phyloP scores from a whole-genome alignment of 371 early-diverging fungal species.

The Fennellomyces sp. region DNA sequence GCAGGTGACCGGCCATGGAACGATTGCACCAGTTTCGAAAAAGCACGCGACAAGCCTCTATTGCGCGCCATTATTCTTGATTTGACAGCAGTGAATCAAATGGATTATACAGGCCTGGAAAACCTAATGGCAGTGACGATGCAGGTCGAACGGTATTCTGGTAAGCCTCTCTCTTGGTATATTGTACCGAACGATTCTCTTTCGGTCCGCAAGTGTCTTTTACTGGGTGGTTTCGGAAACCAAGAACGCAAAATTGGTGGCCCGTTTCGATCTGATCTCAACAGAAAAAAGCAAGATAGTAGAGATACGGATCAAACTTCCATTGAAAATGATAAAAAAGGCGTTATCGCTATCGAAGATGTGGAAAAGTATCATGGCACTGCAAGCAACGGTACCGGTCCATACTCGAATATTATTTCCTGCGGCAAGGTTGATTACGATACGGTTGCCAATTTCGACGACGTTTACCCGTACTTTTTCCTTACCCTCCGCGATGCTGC shows the following conservation, averaged over 20 bases:
- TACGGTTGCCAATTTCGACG: conserved; percentile 13
- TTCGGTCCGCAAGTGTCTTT: conserved; percentile 27
- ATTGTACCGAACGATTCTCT: conserved; percentile 27
- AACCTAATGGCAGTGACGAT: conserved; percentile 53
- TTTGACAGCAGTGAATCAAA: conserved; percentile 73
- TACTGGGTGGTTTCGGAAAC: conserved; percentile 44
- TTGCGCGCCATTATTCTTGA: conserved; percentile 79
- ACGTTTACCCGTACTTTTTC: conserved; percentile 38
- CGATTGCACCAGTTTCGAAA: conserved; percentile 20
- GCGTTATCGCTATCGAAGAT: not conserved
- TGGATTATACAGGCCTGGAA: conserved; percentile 83
- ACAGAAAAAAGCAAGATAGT: conserved; percentile 21
- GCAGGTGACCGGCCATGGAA: conserved; percentile 55
- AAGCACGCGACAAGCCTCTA: conserved; percentile 39
- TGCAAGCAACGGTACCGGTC: conserved; percentile 19
- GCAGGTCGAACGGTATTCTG: conserved; percentile 42
- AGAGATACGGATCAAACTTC: not conserved
- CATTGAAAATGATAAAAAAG: not conserved
- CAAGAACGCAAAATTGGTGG: conserved; percentile 17
- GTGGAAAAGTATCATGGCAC: conserved; percentile 13
- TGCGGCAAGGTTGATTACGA: not conserved
- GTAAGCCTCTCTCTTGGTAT: conserved; percentile 35
- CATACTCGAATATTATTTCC: conserved; percentile 13
- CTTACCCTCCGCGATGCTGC: conserved; percentile 28
- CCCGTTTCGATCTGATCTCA: conserved; percentile 14